Evolutionary conservation across 176 grass and related monocot genomes (phyloP), one percentile per base, ranked within the genome.

Genomic region (Themeda triandra): DNA sequence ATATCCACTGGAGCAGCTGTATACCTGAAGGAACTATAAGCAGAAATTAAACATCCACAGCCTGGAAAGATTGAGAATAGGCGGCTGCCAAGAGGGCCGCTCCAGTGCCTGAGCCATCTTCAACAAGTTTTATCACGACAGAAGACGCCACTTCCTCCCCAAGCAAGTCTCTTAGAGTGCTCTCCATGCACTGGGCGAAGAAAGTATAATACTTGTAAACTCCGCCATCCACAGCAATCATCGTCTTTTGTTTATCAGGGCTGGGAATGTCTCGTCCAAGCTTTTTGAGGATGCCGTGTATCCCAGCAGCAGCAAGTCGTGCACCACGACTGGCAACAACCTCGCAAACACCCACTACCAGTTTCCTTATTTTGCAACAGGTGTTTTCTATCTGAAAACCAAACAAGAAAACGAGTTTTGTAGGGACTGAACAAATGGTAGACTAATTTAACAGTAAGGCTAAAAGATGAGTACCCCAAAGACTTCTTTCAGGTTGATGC

Each of bases 191-290:
- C 65, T 71, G 37, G 8, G 66, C 66, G 41, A 86, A 92, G 54
- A 86, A 74, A 40, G 66, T 82, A n/a, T 89, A 89, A 32, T 92
- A 82, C 79, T 89, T 79, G 37, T 86, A 89, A 25, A 92, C 83
- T 40, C 90, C 90, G 1, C 90, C 90, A 5, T 92, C 90, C 60
- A 92, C 79, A 8, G 83, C 86, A 53, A 94, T 91, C n/a, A 89
- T 89, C 6, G 71, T 87, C 85, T 76, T 91, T 71, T 77, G 84
- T 13, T 46, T 44, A 1, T 41, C 36, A 1, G 32, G 48, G 6
- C 29, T 30, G 31, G 45, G 31, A 13, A 28, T 33, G 42, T 86
- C 78, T 70, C 46, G 73, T 14, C 79, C 79, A 3, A 86, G 87
- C 82, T 92, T 86, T 76, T 89, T 81, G 24, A 89, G 51, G 31